Percentiles rank a stretch among this genome's conserved stretches.
These are phyloP conservation scores for Truncatella angustata DNA, from an alignment of 2,329 filamentous ascomycete species.

Conservation along the genomic window DNA sequence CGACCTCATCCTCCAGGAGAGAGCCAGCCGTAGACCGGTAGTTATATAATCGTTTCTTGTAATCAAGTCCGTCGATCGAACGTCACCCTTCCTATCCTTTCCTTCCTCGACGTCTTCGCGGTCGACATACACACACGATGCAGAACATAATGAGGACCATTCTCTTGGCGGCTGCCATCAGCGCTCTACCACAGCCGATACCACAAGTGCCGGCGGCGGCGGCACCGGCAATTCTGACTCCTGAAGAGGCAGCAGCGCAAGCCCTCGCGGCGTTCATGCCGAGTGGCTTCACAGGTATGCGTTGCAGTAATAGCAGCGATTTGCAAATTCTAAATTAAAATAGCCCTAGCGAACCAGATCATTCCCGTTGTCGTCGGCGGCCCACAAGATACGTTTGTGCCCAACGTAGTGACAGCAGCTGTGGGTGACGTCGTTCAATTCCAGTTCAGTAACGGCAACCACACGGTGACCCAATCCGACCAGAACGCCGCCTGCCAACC, in stretches of 20 bases:
- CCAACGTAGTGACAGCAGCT: constrained; percentile 31
- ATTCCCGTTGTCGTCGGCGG: constrained; percentile 37
- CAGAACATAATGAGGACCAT: constrained; percentile 3
- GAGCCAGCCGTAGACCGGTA: constrained; percentile 12
- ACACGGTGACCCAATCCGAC: constrained; percentile 40
- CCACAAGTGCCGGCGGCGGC: background rate
- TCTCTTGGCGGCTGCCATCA: constrained; percentile 6
- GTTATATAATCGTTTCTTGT: constrained; percentile 6
- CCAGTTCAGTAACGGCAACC: constrained; percentile 42
- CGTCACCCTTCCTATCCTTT: too few relatives aligned
- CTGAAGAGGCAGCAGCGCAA: constrained; percentile 9
- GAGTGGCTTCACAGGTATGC: background rate
- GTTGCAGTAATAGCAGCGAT: background rate
- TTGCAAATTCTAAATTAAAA: background rate
- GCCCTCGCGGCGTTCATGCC: constrained; percentile 3
- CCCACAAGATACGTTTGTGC: constrained; percentile 34
- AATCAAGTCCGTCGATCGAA: background rate
- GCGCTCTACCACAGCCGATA: constrained; percentile 8
- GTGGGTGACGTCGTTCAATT: constrained; percentile 40
- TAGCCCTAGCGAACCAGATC: constrained; percentile 19
- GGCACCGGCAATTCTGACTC: background rate
- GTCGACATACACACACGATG: constrained; percentile 3
- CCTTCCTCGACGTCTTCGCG: background rate
- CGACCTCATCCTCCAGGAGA: background rate
- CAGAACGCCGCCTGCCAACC: constrained; percentile 35